Percentiles rank a stretch among this genome's conserved stretches.
These are phyloP conservation scores for Helicocarpus griseus DNA, from an alignment of 2,329 filamentous ascomycete genomes.

Conservation along the genomic window DNA sequence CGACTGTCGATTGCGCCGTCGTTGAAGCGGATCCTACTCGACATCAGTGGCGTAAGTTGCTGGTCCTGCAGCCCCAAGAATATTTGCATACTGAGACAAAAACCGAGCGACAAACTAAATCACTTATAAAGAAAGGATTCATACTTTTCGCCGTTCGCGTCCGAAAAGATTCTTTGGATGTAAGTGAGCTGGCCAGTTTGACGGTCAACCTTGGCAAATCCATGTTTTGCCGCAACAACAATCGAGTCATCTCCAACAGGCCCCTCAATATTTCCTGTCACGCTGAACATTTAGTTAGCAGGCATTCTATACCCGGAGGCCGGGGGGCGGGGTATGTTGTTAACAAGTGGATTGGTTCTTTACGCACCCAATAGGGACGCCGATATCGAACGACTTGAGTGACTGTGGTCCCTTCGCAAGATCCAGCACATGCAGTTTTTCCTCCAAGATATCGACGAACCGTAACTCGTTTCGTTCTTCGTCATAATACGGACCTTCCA, in stretches of 20 bases:
- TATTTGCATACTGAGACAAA: constrained; percentile 26
- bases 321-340: neutral
- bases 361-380: constrained; percentile 44
- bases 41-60: neutral
- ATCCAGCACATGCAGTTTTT: constrained; percentile 62
- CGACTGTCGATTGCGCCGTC: constrained; percentile 73
- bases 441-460: constrained; percentile 62
- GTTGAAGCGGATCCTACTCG: constrained; percentile 53
- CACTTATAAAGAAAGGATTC: neutral
- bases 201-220: constrained; percentile 68
- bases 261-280: neutral
- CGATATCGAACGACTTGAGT: constrained; percentile 47
- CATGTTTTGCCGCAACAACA: constrained; percentile 69
- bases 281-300: neutral
- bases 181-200: constrained; percentile 46
- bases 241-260: constrained; percentile 26
- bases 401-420: constrained; percentile 54
- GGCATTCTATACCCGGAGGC: too few relatives aligned
- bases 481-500: constrained; percentile 34
- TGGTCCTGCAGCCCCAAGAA: neutral
- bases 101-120: neutral
- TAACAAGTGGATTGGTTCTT: neutral
- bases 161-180: constrained; percentile 47
- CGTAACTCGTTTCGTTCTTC: constrained; percentile 31
- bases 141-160: constrained; percentile 36